Percentiles rank a stretch among this genome's conserved stretches.
phyloP scores from a whole-genome alignment of 108 stramenopile species.

The Aurantiochytrium sp. region DNA sequence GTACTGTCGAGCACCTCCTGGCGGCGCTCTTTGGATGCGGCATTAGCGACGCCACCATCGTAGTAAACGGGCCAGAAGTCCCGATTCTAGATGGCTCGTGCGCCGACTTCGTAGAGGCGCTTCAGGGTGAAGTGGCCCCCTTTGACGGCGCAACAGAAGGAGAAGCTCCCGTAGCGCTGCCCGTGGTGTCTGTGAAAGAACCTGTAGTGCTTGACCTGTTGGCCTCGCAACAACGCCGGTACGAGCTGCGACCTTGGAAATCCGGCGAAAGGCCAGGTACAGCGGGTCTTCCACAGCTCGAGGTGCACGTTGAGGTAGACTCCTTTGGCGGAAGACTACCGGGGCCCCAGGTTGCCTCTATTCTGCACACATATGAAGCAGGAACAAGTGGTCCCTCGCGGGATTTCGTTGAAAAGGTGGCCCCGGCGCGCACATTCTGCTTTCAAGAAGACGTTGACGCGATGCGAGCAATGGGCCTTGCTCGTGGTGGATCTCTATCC shows the following conservation, averaged over 20 bases:
- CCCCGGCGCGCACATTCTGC: not conserved
- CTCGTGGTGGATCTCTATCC: not conserved
- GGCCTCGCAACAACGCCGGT: not conserved
- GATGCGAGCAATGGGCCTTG: not conserved
- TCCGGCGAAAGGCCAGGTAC: not conserved
- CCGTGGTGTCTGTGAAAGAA: not conserved
- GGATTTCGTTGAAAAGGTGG: not conserved
- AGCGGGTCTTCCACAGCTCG: not conserved
- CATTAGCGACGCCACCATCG: not conserved
- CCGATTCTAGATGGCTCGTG: not conserved
- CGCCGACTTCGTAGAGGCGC: not conserved
- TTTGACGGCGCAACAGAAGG: not conserved
- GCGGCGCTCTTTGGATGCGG: not conserved
- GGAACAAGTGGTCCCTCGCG: not conserved
- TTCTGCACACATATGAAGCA: not conserved
- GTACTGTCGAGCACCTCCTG: not conserved
- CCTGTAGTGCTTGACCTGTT: not conserved
- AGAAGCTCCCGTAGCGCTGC: not conserved
- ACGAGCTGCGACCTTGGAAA: not conserved
- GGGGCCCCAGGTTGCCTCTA: not conserved
- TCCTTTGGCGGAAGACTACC: not conserved
- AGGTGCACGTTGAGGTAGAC: not conserved
- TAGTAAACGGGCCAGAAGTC: not conserved
- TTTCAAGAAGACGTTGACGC: not conserved
- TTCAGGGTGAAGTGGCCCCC: not conserved